phyloP scores from a whole-genome alignment of 768 basidiomycete genomes.

The Cystofilobasidium bisporidii region DNA sequence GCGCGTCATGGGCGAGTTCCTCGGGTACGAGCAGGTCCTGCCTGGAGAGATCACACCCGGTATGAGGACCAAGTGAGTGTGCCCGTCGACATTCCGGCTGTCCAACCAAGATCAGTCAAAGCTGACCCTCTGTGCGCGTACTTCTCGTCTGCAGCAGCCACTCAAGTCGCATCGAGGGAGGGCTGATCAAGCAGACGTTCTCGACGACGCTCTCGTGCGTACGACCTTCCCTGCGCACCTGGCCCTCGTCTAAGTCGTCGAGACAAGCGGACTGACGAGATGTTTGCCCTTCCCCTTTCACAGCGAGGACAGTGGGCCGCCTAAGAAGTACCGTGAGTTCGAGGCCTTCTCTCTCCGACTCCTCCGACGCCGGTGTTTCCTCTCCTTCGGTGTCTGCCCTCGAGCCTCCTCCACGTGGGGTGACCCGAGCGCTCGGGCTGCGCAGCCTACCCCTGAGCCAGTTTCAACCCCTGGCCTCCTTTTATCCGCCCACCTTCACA shows the following conservation, averaged over 20 bases:
- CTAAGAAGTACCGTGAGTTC: slow-evolving; percentile 19
- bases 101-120: no score
- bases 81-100: neutral
- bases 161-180: slow-evolving; percentile 26
- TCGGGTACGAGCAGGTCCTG: slow-evolving; percentile 18
- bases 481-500: no score
- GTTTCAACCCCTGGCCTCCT: neutral
- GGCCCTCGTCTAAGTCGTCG: no score
- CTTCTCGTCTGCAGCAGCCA: slow-evolving; percentile 11
- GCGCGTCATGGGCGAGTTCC: slow-evolving; percentile 16
- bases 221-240: neutral
- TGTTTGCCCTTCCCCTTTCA: neutral
- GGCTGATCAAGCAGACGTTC: slow-evolving; percentile 39
- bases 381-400: no score
- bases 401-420: neutral
- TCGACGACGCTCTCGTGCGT: slow-evolving; percentile 33
- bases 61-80: neutral
- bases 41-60: neutral
- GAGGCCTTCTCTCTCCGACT: no score
- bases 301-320: neutral
- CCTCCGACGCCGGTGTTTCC: no score
- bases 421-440: neutral
- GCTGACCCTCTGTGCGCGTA: no score
- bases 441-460: no score
- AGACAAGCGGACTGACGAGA: no score